Evolutionary conservation across 2,329 filamentous ascomycete species (phyloP).

Genomic region (Epichloe elymi): DNA sequence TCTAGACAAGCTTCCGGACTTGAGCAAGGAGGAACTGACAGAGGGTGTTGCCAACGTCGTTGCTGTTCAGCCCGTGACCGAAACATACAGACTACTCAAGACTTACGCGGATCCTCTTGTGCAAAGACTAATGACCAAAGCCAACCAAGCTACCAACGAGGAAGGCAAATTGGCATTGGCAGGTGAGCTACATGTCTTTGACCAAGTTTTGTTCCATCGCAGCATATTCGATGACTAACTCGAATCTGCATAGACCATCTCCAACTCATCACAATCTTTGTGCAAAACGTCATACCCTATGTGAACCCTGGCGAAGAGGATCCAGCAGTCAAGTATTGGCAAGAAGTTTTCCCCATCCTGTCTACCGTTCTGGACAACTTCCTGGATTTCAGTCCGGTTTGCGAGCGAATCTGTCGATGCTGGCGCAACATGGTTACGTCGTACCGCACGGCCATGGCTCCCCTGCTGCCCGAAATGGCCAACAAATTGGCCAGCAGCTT

Average conservation of each 20-base stretch:
- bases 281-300: slow-evolving; percentile 64
- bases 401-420: slow-evolving; percentile 85
- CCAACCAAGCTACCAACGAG: slow-evolving; percentile 72
- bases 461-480: slow-evolving; percentile 72
- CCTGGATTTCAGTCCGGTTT: slow-evolving; percentile 71
- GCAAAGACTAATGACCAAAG: slow-evolving; percentile 70
- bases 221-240: not conserved
- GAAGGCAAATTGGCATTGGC: slow-evolving; percentile 76
- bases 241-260: slow-evolving; percentile 52
- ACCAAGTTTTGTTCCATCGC: not conserved
- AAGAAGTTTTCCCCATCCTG: slow-evolving; percentile 81
- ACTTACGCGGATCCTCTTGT: slow-evolving; percentile 88
- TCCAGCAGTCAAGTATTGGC: slow-evolving; percentile 90
- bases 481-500: slow-evolving; percentile 83
- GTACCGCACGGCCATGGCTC: slow-evolving; percentile 78
- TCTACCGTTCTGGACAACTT: slow-evolving; percentile 82
- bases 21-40: slow-evolving; percentile 90
- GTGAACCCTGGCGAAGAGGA: slow-evolving; percentile 62
- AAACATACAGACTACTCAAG: slow-evolving; percentile 77
- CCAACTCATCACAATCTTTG: slow-evolving; percentile 82
- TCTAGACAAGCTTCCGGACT: slow-evolving; percentile 69
- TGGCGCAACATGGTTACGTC: slow-evolving; percentile 97
- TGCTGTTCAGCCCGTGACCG: slow-evolving; percentile 66
- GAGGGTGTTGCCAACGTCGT: slow-evolving; percentile 91
- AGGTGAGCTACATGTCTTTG: slow-evolving; percentile 34